A percentile compares a stretch with the other conserved stretches of the same genome.
phyloP scores from a whole-genome alignment of 352 stramenopile genomes.

The Peronosclerospora sorghi region DNA sequence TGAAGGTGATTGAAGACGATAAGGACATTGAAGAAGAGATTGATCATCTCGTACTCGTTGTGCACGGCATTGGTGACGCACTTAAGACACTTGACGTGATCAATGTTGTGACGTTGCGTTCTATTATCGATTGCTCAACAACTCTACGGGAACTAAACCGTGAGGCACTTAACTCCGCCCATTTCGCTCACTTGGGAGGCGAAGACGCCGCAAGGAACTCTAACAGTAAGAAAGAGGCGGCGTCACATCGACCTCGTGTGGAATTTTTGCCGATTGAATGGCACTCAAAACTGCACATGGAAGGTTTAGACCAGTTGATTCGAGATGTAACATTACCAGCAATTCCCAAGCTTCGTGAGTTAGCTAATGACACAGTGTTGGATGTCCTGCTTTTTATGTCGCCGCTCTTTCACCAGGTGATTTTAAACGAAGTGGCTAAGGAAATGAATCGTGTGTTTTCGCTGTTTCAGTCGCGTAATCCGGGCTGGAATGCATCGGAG shows the following conservation, averaged over 20 bases:
- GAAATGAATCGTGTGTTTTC: conserved; percentile 87
- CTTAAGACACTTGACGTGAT: conserved; percentile 80
- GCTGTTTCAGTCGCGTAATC: conserved; percentile 59
- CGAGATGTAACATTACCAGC: conserved; percentile 64
- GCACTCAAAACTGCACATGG: conserved; percentile 80
- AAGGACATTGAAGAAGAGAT: conserved; percentile 63
- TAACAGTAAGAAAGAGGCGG: conserved; percentile 2
- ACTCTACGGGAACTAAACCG: conserved; percentile 55
- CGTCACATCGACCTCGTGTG: conserved; percentile 22
- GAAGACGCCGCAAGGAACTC: conserved; percentile 9
- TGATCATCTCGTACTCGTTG: conserved; percentile 82
- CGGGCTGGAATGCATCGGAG: conserved; percentile 27
- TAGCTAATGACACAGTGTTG: conserved; percentile 89
- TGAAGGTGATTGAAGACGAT: conserved; percentile 38
- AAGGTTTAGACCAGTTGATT: conserved; percentile 56
- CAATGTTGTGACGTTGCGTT: conserved; percentile 71
- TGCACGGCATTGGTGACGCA: conserved; percentile 85
- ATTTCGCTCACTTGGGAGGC: conserved; percentile 45
- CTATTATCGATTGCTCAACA: conserved; percentile 73
- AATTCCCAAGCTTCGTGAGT: conserved; percentile 86
- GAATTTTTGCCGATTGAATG: conserved; percentile 82
- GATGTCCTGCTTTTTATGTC: conserved; percentile 91
- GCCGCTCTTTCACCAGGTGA: conserved; percentile 86
- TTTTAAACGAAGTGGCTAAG: conserved; percentile 83
- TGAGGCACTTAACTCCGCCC: conserved; percentile 48